These are phyloP conservation scores for Saksenaea vasiformis DNA, from an alignment of 371 early-diverging fungal genomes.

Conservation along the genomic window DNA sequence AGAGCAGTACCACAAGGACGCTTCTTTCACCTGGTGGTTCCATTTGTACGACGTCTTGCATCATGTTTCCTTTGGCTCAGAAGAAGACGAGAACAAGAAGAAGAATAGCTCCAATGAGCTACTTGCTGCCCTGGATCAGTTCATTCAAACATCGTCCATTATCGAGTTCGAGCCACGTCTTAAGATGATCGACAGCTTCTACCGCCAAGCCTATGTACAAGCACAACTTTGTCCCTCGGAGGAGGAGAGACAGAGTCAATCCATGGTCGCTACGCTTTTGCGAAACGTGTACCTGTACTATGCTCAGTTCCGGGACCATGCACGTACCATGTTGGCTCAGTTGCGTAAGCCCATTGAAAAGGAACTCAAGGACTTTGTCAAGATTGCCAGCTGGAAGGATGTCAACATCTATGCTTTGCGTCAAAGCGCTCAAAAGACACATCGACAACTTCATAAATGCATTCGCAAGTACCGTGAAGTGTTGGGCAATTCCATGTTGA, in stretches of 20 bases:
- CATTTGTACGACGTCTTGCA: constrained; percentile 70
- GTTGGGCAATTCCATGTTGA: constrained; percentile 70
- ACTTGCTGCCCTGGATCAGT: constrained; percentile 74
- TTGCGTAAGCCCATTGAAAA: constrained; percentile 79
- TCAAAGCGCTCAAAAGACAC: constrained; percentile 89
- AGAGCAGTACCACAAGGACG: constrained; percentile 65
- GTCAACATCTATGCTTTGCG: constrained; percentile 92
- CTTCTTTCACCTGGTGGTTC: constrained; percentile 87
- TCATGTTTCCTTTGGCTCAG: constrained; percentile 32
- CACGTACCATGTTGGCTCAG: constrained; percentile 56
- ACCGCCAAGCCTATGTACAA: constrained; percentile 57
- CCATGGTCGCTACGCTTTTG: constrained; percentile 38
- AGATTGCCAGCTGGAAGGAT: constrained; percentile 97
- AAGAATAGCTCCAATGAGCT: constrained; percentile 38
- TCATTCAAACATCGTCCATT: constrained; percentile 77
- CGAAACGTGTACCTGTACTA: constrained; percentile 78
- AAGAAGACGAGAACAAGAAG: constrained; percentile 27
- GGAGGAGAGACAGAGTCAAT: constrained; percentile 27
- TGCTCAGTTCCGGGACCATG: constrained; percentile 65
- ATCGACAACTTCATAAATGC: constrained; percentile 87
- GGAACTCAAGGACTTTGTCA: constrained; percentile 91
- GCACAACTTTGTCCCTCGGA: constrained; percentile 28
- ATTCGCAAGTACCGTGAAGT: constrained; percentile 85
- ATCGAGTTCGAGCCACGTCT: constrained; percentile 85
- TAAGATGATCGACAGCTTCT: constrained; percentile 74